Base-by-base conservation (phyloP, 345 rosid genomes). In the Firmiana major region DNA sequence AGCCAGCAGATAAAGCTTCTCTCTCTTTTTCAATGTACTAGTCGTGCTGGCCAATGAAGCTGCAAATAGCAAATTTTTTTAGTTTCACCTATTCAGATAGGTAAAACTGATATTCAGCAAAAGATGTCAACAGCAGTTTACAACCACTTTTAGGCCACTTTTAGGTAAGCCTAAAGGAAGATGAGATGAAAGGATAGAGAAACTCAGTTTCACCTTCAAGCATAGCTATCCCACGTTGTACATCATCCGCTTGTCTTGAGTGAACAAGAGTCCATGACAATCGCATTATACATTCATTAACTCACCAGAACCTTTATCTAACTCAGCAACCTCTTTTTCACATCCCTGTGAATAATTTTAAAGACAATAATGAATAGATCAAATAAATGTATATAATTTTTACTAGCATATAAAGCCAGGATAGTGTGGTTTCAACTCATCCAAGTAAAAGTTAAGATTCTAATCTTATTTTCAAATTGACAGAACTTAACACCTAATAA, bases 251-350 rank as follows among this genome's bases (percentile, higher is more conserved):
- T 26, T 71, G 80, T 75, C 87, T 87, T 4, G 96, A 91, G 80
- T 93, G 97, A 84, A 91, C 92, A 74, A 93, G 94, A 83, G 97
- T 88, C 97, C 97, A 93, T 6, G 96, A 93, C 40, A 93, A 79
- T 31, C 93, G 86, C 90, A 90, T 90, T 28, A 91, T 77, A 81
- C 91, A 85, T 73, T 90, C 91, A 53, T 77, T 70, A 83, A 75
- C 79, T 87, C 90, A 70, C 80, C 90, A 54, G 88, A 84, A 17
- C 83, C 86, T 74, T 84, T 85, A 63, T 83, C 85, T 54, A 91
- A 90, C 85, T 91, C 93, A 21, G 87, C 88, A 63, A 80, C 85
- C 81, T 91, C 96, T 79, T 84, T 84, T 79, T 93, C 94, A n/a
- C 93, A 91, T 21, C 94, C 94, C 97, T 93, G 85, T 63, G 10